Evolutionary conservation across 2,329 filamentous ascomycete species (phyloP), one percentile per base, ranked within the genome.

Genomic region (Cladosporium sp.): DNA sequence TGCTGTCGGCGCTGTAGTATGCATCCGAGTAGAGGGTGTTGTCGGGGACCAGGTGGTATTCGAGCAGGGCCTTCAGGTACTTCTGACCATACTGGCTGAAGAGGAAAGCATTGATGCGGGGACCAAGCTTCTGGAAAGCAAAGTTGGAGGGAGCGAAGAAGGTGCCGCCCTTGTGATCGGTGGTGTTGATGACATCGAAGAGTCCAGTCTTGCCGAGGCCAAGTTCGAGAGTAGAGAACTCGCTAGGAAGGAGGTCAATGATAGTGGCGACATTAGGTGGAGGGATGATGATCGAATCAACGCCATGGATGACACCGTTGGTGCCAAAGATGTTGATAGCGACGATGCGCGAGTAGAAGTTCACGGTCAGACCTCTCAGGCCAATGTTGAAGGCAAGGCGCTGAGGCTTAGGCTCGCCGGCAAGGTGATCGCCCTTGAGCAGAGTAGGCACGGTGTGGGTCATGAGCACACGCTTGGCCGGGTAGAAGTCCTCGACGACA

Each of bases 11-110:
- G 51, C 81, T 80, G 76, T 92, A 94, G 70, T 87, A 89, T 5
- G 87, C 88, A 69, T 96, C 92, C 5, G 88, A 90, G 78, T 96
- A 97, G 0, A 96, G 76, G 0, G 89, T 92, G 60, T 86, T 81
- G 67, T 89, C 84, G 42, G 85, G 81, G 1, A 88, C 88, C 51
- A 92, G 81, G 68, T 93, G 89, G 70, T 95, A 95, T 76, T 90
- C 80, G 15, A 95, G 78, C 47, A 96, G 77, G 0, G 90, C 90
- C 64, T 83, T 85, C 17, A 97, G 82, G 70, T 90, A 96, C 72
- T 87, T 87, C 63, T 82, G 78, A 1, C 92, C 92, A 55, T 80
- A 82, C 28, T 83, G 78, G 60, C 88, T 89, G 81, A 97, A 97
- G 3, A 97, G 80, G 80, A 96, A 97, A 20, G 86, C 89, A 69